Conservation (phyloP, 2,329 filamentous ascomycete genomes). For the Lasiodiplodia citricola region DNA sequence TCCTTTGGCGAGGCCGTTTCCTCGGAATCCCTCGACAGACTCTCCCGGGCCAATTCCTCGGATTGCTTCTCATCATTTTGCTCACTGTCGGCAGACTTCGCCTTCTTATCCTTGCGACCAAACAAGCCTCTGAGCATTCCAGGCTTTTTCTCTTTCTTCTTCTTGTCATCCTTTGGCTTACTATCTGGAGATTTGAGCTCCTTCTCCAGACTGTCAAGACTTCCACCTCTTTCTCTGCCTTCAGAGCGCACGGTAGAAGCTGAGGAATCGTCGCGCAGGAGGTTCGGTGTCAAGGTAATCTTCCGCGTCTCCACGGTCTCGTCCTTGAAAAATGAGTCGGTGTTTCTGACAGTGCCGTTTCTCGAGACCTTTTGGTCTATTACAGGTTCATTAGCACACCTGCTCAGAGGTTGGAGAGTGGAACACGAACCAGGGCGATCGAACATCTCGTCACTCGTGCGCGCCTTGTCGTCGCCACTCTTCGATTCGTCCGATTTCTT, state of each 20-base stretch:
- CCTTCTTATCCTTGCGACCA: constrained; percentile 69
- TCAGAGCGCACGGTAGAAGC: constrained; percentile 40
- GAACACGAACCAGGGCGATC: not conserved
- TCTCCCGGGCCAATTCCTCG: constrained; percentile 43
- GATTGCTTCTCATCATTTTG: constrained; percentile 54
- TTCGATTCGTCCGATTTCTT: constrained; percentile 48
- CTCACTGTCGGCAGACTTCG: constrained; percentile 47
- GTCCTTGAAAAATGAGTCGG: constrained; percentile 97
- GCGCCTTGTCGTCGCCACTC: constrained; percentile 60
- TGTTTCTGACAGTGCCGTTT: constrained; percentile 87
- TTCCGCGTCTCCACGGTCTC: constrained; percentile 95
- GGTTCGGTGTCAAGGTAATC: constrained; percentile 92
- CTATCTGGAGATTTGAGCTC: constrained; percentile 63
- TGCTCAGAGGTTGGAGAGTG: not conserved
- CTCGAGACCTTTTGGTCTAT: constrained; percentile 60
- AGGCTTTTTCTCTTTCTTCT: constrained; percentile 72
- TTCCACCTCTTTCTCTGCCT: constrained; percentile 60
- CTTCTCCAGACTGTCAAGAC: constrained; percentile 79
- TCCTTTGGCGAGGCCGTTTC: constrained; percentile 22
- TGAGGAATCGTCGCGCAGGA: constrained; percentile 79
- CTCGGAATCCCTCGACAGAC: constrained; percentile 31
- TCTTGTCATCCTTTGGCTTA: constrained; percentile 72
- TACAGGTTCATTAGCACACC: constrained; percentile 13
- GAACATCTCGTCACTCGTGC: constrained; percentile 49
- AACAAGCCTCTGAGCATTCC: constrained; percentile 74